Percentiles rank a stretch among this genome's conserved stretches.
These are phyloP conservation scores for Diplotaxis tenuifolia DNA, from an alignment of 345 rosid species.

Conservation along the genomic window DNA sequence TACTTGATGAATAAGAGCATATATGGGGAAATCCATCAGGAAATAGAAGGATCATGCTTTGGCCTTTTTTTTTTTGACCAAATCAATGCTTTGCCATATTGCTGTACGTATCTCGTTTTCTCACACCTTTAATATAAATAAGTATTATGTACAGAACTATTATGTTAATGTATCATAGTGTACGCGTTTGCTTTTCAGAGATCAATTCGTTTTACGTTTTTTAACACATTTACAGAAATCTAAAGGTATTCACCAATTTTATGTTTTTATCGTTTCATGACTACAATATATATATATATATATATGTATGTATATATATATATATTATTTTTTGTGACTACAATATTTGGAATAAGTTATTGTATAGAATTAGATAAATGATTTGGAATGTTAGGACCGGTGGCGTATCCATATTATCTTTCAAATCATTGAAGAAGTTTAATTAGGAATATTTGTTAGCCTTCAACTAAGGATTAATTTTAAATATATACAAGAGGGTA, in stretches of 20 bases:
- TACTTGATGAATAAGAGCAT: constrained; percentile 10
- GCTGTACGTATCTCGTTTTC: background rate
- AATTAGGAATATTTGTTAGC: constrained; percentile 1
- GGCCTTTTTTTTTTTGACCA: background rate
- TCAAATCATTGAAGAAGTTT: constrained; percentile 21
- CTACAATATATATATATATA: no score
- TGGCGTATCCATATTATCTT: constrained; percentile 15
- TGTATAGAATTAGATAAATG: background rate
- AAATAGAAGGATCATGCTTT: constrained; percentile 4
- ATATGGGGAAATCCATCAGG: constrained; percentile 6
- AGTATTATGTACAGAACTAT: background rate
- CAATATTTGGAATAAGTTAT: background rate
- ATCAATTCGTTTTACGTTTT: background rate
- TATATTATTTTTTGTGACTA: no score
- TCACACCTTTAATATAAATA: background rate
- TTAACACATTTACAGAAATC: background rate
- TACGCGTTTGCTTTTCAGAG: background rate
- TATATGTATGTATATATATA: no score
- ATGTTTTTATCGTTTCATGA: background rate
- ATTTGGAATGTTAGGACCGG: constrained; percentile 23
- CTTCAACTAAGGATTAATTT: constrained; percentile 8
- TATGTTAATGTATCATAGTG: background rate
- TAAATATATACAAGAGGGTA: background rate
- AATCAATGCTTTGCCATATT: background rate
- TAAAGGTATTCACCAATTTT: background rate